Conservation (phyloP, 1,139 yeast species). For the Hyphopichia wangnamkhiaoensis region DNA sequence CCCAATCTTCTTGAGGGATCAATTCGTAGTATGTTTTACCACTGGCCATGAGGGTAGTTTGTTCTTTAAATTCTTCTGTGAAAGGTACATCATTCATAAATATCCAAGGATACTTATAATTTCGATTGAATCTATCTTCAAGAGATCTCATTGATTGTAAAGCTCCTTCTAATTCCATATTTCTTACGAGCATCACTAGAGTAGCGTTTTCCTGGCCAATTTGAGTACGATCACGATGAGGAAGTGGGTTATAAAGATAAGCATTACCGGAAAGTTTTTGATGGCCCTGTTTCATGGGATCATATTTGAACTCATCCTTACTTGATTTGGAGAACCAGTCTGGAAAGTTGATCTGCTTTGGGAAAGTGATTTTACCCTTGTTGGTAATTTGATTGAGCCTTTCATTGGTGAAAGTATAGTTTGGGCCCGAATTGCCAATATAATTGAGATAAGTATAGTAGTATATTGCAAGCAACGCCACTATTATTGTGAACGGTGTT, state of each 20-base stretch:
- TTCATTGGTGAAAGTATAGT: neutral
- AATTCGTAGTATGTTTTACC: conserved; percentile 60
- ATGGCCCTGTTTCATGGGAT: conserved; percentile 6
- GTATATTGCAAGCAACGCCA: conserved; percentile 4
- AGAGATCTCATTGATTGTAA: conserved; percentile 44
- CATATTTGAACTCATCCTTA: neutral
- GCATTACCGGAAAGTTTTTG: conserved; percentile 48
- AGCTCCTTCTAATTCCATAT: conserved; percentile 43
- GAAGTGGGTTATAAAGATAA: conserved; percentile 32
- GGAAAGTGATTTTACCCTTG: neutral
- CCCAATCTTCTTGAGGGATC: conserved; percentile 45
- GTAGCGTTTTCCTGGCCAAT: conserved; percentile 55
- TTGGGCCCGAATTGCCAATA: neutral
- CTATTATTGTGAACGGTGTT: neutral
- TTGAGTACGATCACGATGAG: conserved; percentile 32
- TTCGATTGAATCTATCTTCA: conserved; percentile 48
- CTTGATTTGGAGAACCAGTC: neutral
- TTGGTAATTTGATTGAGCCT: neutral
- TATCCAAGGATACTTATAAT: conserved; percentile 50
- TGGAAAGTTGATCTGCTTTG: neutral
- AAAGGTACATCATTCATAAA: conserved; percentile 48
- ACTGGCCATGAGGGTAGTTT: conserved; percentile 82
- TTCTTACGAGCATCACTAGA: conserved; percentile 47
- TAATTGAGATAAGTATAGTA: neutral
- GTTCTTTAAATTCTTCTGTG: conserved; percentile 39